Conservation (phyloP, 1,139 yeast species). For the Zygoascus hellenicus region DNA sequence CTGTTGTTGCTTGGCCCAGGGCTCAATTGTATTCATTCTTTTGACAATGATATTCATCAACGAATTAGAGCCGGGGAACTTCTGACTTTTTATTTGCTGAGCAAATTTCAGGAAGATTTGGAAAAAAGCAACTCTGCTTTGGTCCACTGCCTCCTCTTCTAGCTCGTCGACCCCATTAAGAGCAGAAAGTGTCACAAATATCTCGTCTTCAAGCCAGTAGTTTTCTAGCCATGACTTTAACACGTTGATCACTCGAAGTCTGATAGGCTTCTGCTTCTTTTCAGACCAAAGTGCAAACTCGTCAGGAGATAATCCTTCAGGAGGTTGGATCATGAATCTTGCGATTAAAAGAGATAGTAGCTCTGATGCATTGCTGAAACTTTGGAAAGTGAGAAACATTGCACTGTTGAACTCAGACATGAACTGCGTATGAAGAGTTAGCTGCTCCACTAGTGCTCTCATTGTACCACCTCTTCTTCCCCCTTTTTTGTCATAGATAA, state of each 20-base stretch:
- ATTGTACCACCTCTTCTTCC: conserved; percentile 80
- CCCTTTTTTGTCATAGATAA: conserved; percentile 69
- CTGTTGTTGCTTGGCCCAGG: conserved; percentile 23
- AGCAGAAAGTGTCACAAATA: background rate
- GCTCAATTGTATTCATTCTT: conserved; percentile 25
- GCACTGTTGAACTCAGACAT: conserved; percentile 68
- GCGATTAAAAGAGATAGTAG: conserved; percentile 56
- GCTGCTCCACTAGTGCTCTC: conserved; percentile 72
- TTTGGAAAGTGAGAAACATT: conserved; percentile 67
- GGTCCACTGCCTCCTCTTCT: conserved; percentile 34
- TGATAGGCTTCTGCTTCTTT: conserved; percentile 58
- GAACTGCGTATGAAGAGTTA: conserved; percentile 69
- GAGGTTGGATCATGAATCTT: conserved; percentile 72
- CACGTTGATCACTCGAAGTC: conserved; percentile 62
- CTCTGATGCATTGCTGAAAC: conserved; percentile 66
- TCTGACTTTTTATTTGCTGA: conserved; percentile 42
- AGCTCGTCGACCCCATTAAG: conserved; percentile 2
- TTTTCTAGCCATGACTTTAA: conserved; percentile 67
- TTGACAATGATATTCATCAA: conserved; percentile 24
- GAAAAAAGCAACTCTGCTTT: conserved; percentile 36
- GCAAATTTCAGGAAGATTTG: conserved; percentile 55
- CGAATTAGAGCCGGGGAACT: conserved; percentile 39
- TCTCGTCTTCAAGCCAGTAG: conserved; percentile 66
- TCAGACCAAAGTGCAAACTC: conserved; percentile 80
- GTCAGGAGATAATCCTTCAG: conserved; percentile 79